Evolutionary conservation across 805 yeast genomes (phyloP), one percentile per base, ranked within the genome.

Genomic region (Candida taoyuanica): DNA sequence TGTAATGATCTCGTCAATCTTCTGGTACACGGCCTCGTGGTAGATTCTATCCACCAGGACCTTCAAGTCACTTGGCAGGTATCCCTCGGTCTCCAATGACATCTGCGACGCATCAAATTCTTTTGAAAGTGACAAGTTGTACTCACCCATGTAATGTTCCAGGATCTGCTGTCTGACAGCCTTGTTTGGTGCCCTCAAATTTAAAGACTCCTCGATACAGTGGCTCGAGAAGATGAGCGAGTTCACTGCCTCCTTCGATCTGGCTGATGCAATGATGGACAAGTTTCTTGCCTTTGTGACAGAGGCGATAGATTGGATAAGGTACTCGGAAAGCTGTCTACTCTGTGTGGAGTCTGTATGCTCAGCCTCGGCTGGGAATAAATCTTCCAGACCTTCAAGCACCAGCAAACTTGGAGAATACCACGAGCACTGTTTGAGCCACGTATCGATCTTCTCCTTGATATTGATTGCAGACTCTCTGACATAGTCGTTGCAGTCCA

Each of bases 81-180:
- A 91, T 0, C 98, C 98, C 50, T 91, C 98, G 0, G 95, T 84
- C 37, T 81, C 91, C 26, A 74, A 46, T 0, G 81, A 70, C 21
- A 81, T 60, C 46, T 78, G 81, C 18, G 71, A 61, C 9, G 72
- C 40, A 31, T 72, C 67, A 40, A 77, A 64, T 4, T 56, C 62
- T 5, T 65, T 55, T 24, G 72, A 68, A 18, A 71, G 57, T 1
- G 41, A 26, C 24, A 71, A 40, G 0, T 49, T 51, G 17, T 61
- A 41, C 4, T 43, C 37, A 9, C 31, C 16, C n/a, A 60, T 29
- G 19, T 50, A 52, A 20, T 48, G 40, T 3, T 55, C 55, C 4
- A 81, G 49, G 13, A 83, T 60, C 21, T 59, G 53, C 31, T 67
- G 63, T 36, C 96, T 65, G 3, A 76, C 71, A 1, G 67, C 64